phyloP scores from a whole-genome alignment of 768 basidiomycete genomes.

The Psilocybe azurescens region DNA sequence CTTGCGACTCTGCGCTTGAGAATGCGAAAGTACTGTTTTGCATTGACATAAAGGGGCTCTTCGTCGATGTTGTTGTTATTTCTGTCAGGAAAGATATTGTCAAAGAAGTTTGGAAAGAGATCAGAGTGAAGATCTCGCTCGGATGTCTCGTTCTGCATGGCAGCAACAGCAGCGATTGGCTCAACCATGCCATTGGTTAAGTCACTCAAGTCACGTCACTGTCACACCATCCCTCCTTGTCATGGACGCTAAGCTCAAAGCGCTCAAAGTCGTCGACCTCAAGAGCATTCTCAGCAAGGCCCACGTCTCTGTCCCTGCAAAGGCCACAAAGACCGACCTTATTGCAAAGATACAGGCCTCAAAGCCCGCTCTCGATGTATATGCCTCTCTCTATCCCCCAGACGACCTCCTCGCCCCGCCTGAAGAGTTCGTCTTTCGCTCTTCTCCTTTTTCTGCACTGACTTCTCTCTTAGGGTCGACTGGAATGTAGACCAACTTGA shows the following conservation, averaged over 20 bases:
- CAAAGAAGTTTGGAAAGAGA: slow-evolving; percentile 35
- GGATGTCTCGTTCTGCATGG: slow-evolving; percentile 32
- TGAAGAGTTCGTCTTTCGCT: slow-evolving; percentile 35
- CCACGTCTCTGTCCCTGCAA: slow-evolving; percentile 49
- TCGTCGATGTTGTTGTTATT: slow-evolving; percentile 68
- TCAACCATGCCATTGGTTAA: slow-evolving; percentile 25
- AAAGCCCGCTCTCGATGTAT: slow-evolving; percentile 54
- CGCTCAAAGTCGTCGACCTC: slow-evolving; percentile 77
- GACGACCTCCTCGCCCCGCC: slow-evolving; percentile 38
- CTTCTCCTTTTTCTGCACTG: neutral
- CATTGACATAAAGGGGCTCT: slow-evolving; percentile 98
- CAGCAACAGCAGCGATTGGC: slow-evolving; percentile 30
- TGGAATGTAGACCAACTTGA: slow-evolving; percentile 43
- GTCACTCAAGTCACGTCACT: slow-evolving; percentile 22
- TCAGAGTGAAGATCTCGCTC: slow-evolving; percentile 27
- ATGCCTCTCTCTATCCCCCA: slow-evolving; percentile 44
- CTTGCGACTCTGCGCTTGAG: slow-evolving; percentile 93
- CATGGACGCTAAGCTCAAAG: slow-evolving; percentile 51
- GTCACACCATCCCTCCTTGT: slow-evolving; percentile 28
- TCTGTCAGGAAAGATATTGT: slow-evolving; percentile 32
- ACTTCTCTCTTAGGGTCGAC: slow-evolving; percentile 38
- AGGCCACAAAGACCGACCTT: slow-evolving; percentile 72
- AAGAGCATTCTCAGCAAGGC: slow-evolving; percentile 64
- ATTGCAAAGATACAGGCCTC: slow-evolving; percentile 63
- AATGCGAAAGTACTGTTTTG: slow-evolving; percentile 99